Evolutionary conservation across 1,284 basidiomycete species (phyloP), one percentile per base, ranked within the genome.

Genomic region (Cystobasidium pallidum): DNA sequence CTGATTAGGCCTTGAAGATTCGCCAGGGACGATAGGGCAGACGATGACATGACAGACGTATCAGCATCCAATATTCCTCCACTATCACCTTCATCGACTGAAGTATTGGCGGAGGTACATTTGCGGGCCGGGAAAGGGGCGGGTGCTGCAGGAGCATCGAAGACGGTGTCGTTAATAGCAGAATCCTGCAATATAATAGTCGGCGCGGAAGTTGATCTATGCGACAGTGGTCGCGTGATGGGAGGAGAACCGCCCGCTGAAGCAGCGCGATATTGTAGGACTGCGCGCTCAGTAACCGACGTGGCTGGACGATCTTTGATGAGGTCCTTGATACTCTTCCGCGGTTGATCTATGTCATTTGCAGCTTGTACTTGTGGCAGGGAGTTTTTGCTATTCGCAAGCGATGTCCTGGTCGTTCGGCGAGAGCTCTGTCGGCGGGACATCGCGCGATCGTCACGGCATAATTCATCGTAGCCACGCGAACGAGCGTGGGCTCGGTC

Each of bases 41-140:
- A 64, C 0, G 39, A 32, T 11, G 68, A 71, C 68, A 71, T 71
- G 49, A 71, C 52, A 19, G 68, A 71, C 2, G 61, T 71, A 47
- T 71, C 68, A n/a, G 28, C 59, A 39, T 64, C 68, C 8, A 61
- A 8, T 10, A 30, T 64, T 51, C n/a, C 43, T 21, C 6, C 45
- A 21, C 62, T 64, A 24, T 64, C 62, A 43, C 32, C 62, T 51
- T 49, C 45, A 21, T 64, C 28, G 39, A 51, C 36, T 8, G 34
- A 21, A 1, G 45, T 15, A 28, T 47, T 19, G 7, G 45, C 30
- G 11, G 28, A 21, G 3, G 30, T 3, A 21, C 19, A 28, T 19
- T 49, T 36, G 47, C 62, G 43, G 36, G 19, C 24, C 11, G 17
- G 10, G 6, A 24, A 6, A 6, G 3, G 0, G 7, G 47, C 17